These are phyloP conservation scores for Starmera pachycereana DNA, from an alignment of 805 yeast species.

Conservation along the genomic window DNA sequence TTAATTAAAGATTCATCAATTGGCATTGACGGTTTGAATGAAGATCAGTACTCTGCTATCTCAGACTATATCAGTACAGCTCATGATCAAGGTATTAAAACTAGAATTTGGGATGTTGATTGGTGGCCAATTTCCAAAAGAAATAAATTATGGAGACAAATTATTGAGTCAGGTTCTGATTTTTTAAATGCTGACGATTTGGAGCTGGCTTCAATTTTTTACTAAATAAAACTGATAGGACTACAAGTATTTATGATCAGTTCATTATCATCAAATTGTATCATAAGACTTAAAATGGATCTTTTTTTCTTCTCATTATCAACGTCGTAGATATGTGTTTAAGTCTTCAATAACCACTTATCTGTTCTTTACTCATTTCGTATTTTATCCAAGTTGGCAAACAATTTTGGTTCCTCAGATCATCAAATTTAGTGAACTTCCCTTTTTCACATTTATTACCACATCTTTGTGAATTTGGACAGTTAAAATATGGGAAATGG, in stretches of 20 bases:
- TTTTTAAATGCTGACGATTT: slow-evolving; percentile 61
- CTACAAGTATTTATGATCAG: too few relatives aligned
- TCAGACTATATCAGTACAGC: slow-evolving; percentile 26
- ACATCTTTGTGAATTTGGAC: slow-evolving; percentile 54
- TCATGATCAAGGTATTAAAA: slow-evolving; percentile 39
- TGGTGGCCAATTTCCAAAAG: slow-evolving; percentile 52
- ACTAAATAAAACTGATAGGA: background rate
- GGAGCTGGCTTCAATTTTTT: slow-evolving; percentile 21
- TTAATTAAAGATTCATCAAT: slow-evolving; percentile 8
- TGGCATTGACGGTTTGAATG: slow-evolving; percentile 22
- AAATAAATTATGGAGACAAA: slow-evolving; percentile 38
- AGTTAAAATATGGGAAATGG: slow-evolving; percentile 67
- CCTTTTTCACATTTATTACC: slow-evolving; percentile 40
- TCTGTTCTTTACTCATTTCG: slow-evolving; percentile 24
- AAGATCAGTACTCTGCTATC: slow-evolving; percentile 24
- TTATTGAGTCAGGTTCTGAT: slow-evolving; percentile 42
- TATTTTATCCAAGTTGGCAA: slow-evolving; percentile 57
- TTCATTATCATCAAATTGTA: background rate
- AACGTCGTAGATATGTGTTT: too few relatives aligned
- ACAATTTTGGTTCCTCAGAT: slow-evolving; percentile 62
- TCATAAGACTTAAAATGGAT: background rate
- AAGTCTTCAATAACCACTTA: slow-evolving; percentile 11
- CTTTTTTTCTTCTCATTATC: too few relatives aligned
- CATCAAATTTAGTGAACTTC: slow-evolving; percentile 38
- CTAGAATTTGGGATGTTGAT: slow-evolving; percentile 68